A percentile compares a stretch with the other conserved stretches of the same genome.
phyloP scores from a whole-genome alignment of 257 asterid species.

The Mentha longifolia region DNA sequence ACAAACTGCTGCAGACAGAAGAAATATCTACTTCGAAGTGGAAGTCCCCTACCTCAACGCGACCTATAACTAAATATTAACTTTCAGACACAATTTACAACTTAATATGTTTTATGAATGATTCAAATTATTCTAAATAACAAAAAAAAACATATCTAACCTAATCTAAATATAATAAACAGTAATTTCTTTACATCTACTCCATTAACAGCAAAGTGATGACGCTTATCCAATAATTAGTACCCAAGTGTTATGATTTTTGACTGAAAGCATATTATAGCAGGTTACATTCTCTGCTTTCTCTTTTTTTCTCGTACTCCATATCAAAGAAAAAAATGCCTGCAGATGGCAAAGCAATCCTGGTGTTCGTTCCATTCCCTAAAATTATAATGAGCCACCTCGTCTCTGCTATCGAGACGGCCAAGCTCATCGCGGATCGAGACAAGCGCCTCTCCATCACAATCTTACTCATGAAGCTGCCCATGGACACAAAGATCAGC shows the following conservation, averaged over 20 bases:
- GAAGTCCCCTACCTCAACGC: no score
- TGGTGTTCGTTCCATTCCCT: slow-evolving; percentile 55
- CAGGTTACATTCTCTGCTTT: no score
- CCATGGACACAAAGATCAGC: slow-evolving; percentile 26
- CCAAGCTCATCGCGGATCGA: slow-evolving; percentile 39
- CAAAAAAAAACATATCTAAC: no score
- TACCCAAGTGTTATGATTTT: background rate
- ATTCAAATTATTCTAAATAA: no score
- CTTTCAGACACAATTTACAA: no score
- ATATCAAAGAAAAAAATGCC: background rate
- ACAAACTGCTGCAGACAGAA: no score
- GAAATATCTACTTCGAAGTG: no score
- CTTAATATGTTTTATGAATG: no score
- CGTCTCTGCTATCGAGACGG: slow-evolving; percentile 38
- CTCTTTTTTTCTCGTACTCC: no score
- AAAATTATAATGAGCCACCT: slow-evolving; percentile 44
- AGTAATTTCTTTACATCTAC: background rate
- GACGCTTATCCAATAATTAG: background rate
- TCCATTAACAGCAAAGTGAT: background rate
- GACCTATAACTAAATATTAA: no score
- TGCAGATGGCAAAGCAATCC: background rate
- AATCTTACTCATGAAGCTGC: slow-evolving; percentile 40
- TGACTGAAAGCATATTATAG: background rate
- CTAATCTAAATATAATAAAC: no score
- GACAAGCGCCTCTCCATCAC: slow-evolving; percentile 44